Conservation (phyloP, 1,284 basidiomycete genomes). For the Rhodotorula glutinis region DNA sequence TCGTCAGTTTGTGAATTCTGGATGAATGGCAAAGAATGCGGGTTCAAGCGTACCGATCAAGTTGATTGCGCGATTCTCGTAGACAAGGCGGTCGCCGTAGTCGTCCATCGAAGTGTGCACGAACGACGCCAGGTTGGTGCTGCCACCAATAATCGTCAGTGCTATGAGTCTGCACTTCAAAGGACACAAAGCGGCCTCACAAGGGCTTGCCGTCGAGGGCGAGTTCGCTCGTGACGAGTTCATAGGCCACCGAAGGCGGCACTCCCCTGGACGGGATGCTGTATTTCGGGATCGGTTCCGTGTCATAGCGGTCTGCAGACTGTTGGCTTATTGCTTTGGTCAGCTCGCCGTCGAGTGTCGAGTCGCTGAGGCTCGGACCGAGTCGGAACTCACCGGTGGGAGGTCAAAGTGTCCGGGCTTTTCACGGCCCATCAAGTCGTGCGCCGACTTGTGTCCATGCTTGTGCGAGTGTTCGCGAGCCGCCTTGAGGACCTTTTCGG, state of each 20-base stretch:
- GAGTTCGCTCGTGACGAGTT: slow-evolving; percentile 80
- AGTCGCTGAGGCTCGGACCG: too few relatives aligned
- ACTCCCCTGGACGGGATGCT: slow-evolving; percentile 10
- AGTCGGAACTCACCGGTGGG: neutral
- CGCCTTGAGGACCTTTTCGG: slow-evolving; percentile 47
- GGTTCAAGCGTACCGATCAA: neutral
- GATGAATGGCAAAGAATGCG: too few relatives aligned
- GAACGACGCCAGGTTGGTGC: slow-evolving; percentile 71
- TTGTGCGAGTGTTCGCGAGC: slow-evolving; percentile 45
- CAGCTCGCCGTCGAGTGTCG: slow-evolving; percentile 40
- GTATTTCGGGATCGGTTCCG: slow-evolving; percentile 22
- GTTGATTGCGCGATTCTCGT: slow-evolving; percentile 12
- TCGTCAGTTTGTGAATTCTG: neutral
- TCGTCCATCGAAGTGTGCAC: slow-evolving; percentile 46
- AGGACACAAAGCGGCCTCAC: neutral
- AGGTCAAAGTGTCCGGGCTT: neutral
- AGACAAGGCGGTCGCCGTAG: slow-evolving; percentile 12
- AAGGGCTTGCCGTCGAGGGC: slow-evolving; percentile 69
- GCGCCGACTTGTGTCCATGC: slow-evolving; percentile 9
- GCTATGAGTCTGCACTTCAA: neutral
- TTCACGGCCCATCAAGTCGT: slow-evolving; percentile 6
- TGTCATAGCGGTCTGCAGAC: neutral
- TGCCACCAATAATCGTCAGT: slow-evolving; percentile 14
- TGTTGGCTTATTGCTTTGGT: slow-evolving; percentile 49
- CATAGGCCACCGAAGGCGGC: slow-evolving; percentile 56